phyloP scores from a whole-genome alignment of 148 eudicot genomes.

The Chenopodium suecicum region DNA sequence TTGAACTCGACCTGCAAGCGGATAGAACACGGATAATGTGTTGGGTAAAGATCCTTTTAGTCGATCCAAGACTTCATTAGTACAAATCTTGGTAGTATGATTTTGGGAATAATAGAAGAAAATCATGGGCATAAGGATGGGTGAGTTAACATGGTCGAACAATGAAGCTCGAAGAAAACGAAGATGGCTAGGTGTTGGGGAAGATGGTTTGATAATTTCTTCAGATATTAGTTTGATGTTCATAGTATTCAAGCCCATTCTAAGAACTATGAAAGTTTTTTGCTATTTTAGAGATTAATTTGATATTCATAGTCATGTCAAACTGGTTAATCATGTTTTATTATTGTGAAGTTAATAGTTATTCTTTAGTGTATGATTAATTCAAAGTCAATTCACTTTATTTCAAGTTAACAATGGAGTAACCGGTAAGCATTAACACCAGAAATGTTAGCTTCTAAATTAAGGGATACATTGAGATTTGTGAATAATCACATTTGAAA shows the following conservation, averaged over 20 bases:
- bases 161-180: background rate
- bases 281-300: too few relatives aligned
- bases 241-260: background rate
- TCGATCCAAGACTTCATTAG: background rate
- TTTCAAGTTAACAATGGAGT: too few relatives aligned
- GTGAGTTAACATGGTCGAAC: constrained; percentile 6
- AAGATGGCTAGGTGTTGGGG: constrained; percentile 5
- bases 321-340: too few relatives aligned
- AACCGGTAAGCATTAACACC: too few relatives aligned
- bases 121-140: constrained; percentile 11
- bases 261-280: too few relatives aligned
- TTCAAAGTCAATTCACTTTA: too few relatives aligned
- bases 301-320: too few relatives aligned
- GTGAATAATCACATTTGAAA: too few relatives aligned
- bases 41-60: constrained; percentile 18
- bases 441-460: too few relatives aligned
- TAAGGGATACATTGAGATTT: too few relatives aligned
- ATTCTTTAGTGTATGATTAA: too few relatives aligned
- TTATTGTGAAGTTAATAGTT: too few relatives aligned
- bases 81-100: background rate
- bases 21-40: constrained; percentile 28
- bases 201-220: background rate
- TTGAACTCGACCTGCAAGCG: constrained; percentile 29
- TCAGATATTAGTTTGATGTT: background rate
- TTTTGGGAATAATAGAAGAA: constrained; percentile 16